These are phyloP conservation scores for Blastosporella zonata DNA, from an alignment of 1,284 basidiomycete genomes.

Conservation along the genomic window DNA sequence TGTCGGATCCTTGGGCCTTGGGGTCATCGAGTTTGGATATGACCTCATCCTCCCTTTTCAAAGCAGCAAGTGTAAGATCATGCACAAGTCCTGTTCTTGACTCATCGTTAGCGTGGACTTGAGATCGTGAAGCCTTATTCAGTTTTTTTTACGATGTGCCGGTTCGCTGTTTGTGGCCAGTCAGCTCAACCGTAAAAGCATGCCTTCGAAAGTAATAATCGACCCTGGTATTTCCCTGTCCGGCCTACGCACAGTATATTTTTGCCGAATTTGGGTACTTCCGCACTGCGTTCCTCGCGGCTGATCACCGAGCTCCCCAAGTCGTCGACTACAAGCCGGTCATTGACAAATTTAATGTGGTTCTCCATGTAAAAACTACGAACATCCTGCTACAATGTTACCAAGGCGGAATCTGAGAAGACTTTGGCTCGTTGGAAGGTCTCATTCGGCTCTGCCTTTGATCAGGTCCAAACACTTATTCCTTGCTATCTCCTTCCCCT, in stretches of 20 bases:
- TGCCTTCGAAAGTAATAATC: too few species aligned
- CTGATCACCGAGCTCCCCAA: constrained; percentile 30
- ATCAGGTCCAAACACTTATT: too few species aligned
- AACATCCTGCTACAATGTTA: constrained; percentile 18
- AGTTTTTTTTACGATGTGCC: too few species aligned
- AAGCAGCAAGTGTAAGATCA: constrained; percentile 36
- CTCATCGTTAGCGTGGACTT: too few species aligned
- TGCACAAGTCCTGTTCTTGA: constrained; percentile 38
- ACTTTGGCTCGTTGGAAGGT: constrained; percentile 22
- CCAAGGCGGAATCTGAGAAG: constrained; percentile 19
- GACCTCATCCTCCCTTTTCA: constrained; percentile 41
- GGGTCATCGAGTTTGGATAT: constrained; percentile 33
- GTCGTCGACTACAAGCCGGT: constrained; percentile 35
- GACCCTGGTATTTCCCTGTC: neutral
- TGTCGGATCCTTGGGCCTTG: constrained; percentile 29
- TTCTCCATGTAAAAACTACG: constrained; percentile 20
- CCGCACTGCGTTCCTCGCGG: constrained; percentile 36
- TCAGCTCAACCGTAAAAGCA: too few species aligned
- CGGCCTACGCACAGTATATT: constrained; percentile 40
- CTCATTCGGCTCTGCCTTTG: constrained; percentile 27
- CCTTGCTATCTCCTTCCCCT: too few species aligned
- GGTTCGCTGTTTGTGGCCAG: too few species aligned
- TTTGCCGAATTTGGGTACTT: constrained; percentile 45
- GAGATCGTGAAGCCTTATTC: too few species aligned
- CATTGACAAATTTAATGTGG: constrained; percentile 24